These are phyloP conservation scores for Penicillium lagena DNA, from an alignment of 495 filamentous ascomycete species.

Conservation along the genomic window DNA sequence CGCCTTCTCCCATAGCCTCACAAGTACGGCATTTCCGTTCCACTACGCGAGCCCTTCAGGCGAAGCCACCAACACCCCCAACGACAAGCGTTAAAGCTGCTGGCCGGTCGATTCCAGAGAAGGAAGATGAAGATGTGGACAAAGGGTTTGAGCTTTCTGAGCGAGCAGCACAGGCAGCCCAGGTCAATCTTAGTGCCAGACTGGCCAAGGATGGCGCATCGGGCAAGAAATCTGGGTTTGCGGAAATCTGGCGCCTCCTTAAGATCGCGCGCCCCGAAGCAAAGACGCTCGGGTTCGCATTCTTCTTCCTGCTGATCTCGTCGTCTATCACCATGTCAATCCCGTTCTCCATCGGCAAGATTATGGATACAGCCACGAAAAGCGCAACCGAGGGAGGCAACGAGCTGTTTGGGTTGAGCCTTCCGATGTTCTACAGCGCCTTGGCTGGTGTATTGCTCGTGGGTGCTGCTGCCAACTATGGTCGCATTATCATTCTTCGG, in stretches of 20 bases:
- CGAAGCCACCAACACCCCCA: constrained; percentile 14
- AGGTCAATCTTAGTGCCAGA: constrained; percentile 82
- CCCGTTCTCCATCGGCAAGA: constrained; percentile 91
- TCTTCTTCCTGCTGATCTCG: constrained; percentile 77
- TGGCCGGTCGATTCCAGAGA: constrained; percentile 13
- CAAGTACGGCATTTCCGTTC: constrained; percentile 24
- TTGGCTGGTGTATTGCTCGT: constrained; percentile 62
- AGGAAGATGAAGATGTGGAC: constrained; percentile 42
- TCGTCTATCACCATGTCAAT: constrained; percentile 90
- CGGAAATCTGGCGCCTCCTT: constrained; percentile 80
- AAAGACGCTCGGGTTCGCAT: constrained; percentile 70
- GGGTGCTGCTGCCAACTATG: constrained; percentile 85
- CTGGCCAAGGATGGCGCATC: constrained; percentile 70
- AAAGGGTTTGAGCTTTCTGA: constrained; percentile 62
- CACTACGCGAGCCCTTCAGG: constrained; percentile 20
- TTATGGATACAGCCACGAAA: constrained; percentile 79
- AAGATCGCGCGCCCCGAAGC: constrained; percentile 83
- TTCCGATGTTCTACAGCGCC: constrained; percentile 71
- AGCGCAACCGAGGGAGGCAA: constrained; percentile 38
- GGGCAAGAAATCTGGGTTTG: constrained; percentile 57
- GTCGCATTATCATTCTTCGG: constrained; percentile 86
- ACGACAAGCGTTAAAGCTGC: constrained; percentile 9
- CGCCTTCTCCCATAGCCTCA: constrained; percentile 12
- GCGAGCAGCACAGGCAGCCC: constrained; percentile 78
- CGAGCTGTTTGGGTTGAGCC: constrained; percentile 64